Evolutionary conservation across 176 grass and related monocot genomes (phyloP), one percentile per base, ranked within the genome.

Genomic region (Oryza australiensis): DNA sequence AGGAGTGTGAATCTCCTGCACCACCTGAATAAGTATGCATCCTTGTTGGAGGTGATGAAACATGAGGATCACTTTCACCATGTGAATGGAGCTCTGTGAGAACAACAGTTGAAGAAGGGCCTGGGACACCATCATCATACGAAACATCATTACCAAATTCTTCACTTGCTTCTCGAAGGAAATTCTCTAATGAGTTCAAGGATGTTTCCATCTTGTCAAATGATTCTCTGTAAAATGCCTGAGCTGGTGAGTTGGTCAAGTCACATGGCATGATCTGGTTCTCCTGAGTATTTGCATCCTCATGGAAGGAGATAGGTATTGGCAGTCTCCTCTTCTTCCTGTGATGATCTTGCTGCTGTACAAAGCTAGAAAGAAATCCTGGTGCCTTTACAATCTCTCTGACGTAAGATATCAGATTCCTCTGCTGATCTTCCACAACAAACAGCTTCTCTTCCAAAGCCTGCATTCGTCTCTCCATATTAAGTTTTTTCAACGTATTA

Each of bases 151-250:
- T 62, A 29, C 82, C 90, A 74, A 85, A 92, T 26, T 93, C 77
- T 89, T 83, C 74, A 67, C 89, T 85, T 4, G 88, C 96, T 85
- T 90, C 87, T 66, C 78, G 87, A 77, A 99, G 86, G 26, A 95
- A 92, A 82, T 83, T 95, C 77, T 99, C 93, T 68, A 99, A 87
- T 3, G 90, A 94, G 76, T 87, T 90, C 83, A 99, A 85, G 41
- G 96, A 94, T 62, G 80, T 94, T 87, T 99, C 93, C 89, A 95
- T 90, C 84, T 89, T 99, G 64, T 92, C 89, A 74, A 99, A 92
- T 64, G 88, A 86, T 82, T 95, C 87, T 41, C 63, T 89, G 80
- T 85, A 83, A 60, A 90, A 55, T 77, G 51, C 51, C 77, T 86
- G 86, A 38, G 60, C 42, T 7, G 87, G 84, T 64, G 88, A 68